Base-by-base conservation (phyloP, 768 basidiomycete species). In the Podaxis sp. region DNA sequence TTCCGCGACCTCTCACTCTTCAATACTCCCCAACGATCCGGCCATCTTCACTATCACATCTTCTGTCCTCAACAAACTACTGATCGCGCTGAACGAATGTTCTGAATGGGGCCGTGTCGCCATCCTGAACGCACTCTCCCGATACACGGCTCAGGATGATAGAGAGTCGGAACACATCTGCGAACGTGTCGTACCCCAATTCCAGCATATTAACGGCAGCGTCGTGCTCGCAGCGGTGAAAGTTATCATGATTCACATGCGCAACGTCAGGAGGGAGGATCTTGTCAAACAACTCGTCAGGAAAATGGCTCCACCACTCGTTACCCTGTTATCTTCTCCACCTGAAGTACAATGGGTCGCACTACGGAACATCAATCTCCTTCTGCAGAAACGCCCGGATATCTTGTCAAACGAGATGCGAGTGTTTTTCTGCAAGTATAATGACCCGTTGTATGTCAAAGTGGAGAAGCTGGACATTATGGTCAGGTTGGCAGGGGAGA, bases 371-470 rank as follows among this genome's bases (percentile, higher is more conserved):
- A 94, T 98, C 79, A 98, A 98, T 70, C 85, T 99, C 29, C 82
- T 99, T 27, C 85, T 99, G 2, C 96, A 99, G 75, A 96, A 96
- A 71, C 88, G 94, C 3, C 77, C 93, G 2, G 94, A 95, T 65
- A 82, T 97, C 63, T 84, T 99, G 8, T 85, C 90, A 6, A 97
- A 92, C 75, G 96, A 99, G 75, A 96, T 99, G 93, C 85, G 96
- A 50, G 97, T 99, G 19, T 99, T 99, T 74, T 99, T 98, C 81
- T 98, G 96, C 87, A 99, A 99, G 75, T 98, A 99, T 77, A 98
- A 98, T 70, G 96, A 99, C 71, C 96, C 96, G 4, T 78, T 96
- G n/a, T 99, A 98, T 70, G 96, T 98, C 73, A 99, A 99, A 75
- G 86, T 98, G 57, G 97, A 98, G 75, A 98, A 99, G 75, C 77